Percentiles rank a stretch among this genome's conserved stretches.
phyloP scores from a whole-genome alignment of 805 yeast genomes.

The Saccharomycopsis vini region DNA sequence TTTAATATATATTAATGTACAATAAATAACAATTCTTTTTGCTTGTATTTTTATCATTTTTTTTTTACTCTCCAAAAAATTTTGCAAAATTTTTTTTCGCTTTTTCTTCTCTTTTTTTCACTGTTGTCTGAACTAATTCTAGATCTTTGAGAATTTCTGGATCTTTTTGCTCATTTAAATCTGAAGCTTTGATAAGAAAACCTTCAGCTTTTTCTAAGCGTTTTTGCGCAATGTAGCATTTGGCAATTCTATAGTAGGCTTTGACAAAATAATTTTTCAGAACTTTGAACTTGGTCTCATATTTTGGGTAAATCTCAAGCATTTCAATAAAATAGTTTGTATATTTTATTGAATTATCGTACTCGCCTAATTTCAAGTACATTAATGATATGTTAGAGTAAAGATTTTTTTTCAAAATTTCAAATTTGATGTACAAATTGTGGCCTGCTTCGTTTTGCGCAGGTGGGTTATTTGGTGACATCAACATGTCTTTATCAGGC shows the following conservation, averaged over 20 bases:
- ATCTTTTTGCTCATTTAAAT: slow-evolving; percentile 39
- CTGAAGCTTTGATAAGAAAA: slow-evolving; percentile 37
- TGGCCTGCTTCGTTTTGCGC: slow-evolving; percentile 30
- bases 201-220: slow-evolving; percentile 42
- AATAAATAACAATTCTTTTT: neutral
- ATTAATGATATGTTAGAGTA: slow-evolving; percentile 50
- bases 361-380: slow-evolving; percentile 41
- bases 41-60: neutral
- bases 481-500: slow-evolving; percentile 50
- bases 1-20: neutral
- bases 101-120: slow-evolving; percentile 36
- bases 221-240: slow-evolving; percentile 34
- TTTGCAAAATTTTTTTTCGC: slow-evolving; percentile 52
- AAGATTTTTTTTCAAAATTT: slow-evolving; percentile 33
- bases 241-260: slow-evolving; percentile 49
- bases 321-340: slow-evolving; percentile 46
- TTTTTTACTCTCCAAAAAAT: slow-evolving; percentile 35
- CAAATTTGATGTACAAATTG: slow-evolving; percentile 40
- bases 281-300: slow-evolving; percentile 27
- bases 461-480: slow-evolving; percentile 6
- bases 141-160: slow-evolving; percentile 38
- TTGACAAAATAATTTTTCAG: slow-evolving; percentile 42
- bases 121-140: slow-evolving; percentile 30
- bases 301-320: slow-evolving; percentile 18
- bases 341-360: slow-evolving; percentile 42